Evolutionary conservation across 345 rosid species (phyloP), one percentile per base, ranked within the genome.

Genomic region (Geranium rotundifolium): DNA sequence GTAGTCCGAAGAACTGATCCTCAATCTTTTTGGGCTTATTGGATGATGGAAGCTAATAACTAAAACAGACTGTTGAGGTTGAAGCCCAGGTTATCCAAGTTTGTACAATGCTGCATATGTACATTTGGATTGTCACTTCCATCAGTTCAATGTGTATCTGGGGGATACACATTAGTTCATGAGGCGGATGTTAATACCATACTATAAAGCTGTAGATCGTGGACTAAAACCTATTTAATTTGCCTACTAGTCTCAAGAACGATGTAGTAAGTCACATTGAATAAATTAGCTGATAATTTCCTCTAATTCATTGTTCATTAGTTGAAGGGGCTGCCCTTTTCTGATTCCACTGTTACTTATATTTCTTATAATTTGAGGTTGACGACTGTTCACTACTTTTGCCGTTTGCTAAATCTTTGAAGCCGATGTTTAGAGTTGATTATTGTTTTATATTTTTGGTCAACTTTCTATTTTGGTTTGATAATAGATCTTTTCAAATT

Each of bases 401-500:
- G 19, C n/a, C 59, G 10, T 57, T 18, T 18, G 27, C 29, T 57
- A 19, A 19, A 20, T 10, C 31, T 46, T 14, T 7, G 52, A 12
- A 14, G 52, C 3, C 12, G 52, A 7, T 20, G 30, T 29, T 17
- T 19, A 19, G 17, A 20, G 17, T 57, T 57, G 30, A 57, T 57
- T 57, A 6, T 57, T 8, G 27, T 2, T 66, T 18, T 50, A 19
- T 59, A 7, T 34, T 57, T 58, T 13, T 46, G 50, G 50, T 68
- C 54, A 60, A 52, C 7, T 62, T 60, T 64, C 60, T 57, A 19
- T 12, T 20, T 57, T 12, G 27, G 17, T 56, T 16, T 17, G 15
- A 57, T 57, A 77, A 65, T 86, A 84, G 85, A 79, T 82, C 77
- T 80, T 80, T 75, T 76, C 82, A 75, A 75, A 73, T 76, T 84